These are phyloP conservation scores for Alternaria triticimaculans DNA, from an alignment of 2,329 filamentous ascomycete species.

Conservation along the genomic window DNA sequence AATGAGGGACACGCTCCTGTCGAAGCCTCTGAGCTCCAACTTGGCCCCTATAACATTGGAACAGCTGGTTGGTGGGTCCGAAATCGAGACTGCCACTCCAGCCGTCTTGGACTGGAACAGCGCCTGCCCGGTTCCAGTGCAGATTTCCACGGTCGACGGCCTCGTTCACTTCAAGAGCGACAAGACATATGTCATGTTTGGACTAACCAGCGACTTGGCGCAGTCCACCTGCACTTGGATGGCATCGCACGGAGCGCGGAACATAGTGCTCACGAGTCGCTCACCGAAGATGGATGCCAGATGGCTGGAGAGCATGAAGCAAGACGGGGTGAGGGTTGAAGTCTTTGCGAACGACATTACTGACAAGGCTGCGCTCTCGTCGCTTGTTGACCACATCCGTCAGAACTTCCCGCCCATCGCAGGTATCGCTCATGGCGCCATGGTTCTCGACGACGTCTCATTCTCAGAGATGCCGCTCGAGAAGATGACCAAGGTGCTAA, in stretches of 20 bases:
- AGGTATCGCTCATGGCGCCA: slow-evolving; percentile 22
- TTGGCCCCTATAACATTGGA: background rate
- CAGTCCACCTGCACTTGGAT: slow-evolving; percentile 23
- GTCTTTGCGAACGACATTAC: background rate
- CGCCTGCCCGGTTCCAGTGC: background rate
- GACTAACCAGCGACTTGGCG: slow-evolving; percentile 31
- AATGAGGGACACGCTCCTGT: background rate
- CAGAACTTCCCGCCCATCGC: slow-evolving; percentile 16
- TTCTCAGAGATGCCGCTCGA: slow-evolving; percentile 13
- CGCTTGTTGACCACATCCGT: background rate
- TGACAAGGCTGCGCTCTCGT: background rate
- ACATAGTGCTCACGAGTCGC: slow-evolving; percentile 22
- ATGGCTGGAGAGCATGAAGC: background rate
- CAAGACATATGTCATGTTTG: slow-evolving; percentile 30
- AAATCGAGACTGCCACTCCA: background rate
- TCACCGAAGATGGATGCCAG: background rate
- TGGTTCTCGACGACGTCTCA: slow-evolving; percentile 21
- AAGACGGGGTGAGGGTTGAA: slow-evolving; percentile 7
- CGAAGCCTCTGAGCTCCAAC: background rate
- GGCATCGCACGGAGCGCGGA: slow-evolving; percentile 19
- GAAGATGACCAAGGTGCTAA: slow-evolving; percentile 6
- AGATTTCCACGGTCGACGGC: background rate
- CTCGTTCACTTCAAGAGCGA: background rate
- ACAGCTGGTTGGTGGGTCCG: background rate
- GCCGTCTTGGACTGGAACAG: background rate